Evolutionary conservation across 2,329 filamentous ascomycete species (phyloP).

Genomic region (Fusarium guadeloupense): DNA sequence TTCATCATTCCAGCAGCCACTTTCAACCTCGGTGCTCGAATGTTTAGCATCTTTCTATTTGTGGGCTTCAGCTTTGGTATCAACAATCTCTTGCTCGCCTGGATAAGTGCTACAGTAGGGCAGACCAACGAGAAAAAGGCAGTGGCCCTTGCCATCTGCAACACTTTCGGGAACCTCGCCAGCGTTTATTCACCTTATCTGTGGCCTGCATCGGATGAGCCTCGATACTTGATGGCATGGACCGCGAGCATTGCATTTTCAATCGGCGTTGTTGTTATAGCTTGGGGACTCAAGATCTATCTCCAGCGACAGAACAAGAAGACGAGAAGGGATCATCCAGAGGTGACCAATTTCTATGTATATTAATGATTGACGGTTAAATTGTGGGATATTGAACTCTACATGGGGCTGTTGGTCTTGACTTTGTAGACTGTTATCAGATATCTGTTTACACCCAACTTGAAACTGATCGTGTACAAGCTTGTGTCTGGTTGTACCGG

Average conservation of each 20-base stretch:
- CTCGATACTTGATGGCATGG: constrained; percentile 23
- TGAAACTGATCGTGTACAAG: no score
- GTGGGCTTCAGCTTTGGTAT: constrained; percentile 52
- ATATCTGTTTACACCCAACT: no score
- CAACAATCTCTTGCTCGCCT: constrained; percentile 56
- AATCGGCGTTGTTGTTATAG: constrained; percentile 19
- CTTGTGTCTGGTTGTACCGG: no score
- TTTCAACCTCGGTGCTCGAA: constrained; percentile 22
- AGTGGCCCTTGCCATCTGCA: constrained; percentile 27
- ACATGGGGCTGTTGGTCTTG: no score
- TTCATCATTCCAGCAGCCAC: constrained; percentile 42
- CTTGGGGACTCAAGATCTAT: constrained; percentile 8
- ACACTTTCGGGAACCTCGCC: constrained; percentile 24
- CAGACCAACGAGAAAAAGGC: constrained; percentile 59
- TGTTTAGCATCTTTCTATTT: constrained; percentile 50
- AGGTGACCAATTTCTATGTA: constrained; percentile 25
- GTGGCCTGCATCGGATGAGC: constrained; percentile 19
- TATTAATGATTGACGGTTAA: constrained; percentile 7
- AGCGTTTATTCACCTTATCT: constrained; percentile 30
- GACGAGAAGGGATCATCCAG: constrained; percentile 15
- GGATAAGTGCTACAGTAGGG: constrained; percentile 50
- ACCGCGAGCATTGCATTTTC: constrained; percentile 19
- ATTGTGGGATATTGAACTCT: no score
- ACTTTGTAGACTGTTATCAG: no score
- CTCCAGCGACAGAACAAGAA: constrained; percentile 15